Evolutionary conservation across 2,329 filamentous ascomycete species (phyloP), one percentile per base, ranked within the genome.

Genomic region (Chaetomium strumarium): DNA sequence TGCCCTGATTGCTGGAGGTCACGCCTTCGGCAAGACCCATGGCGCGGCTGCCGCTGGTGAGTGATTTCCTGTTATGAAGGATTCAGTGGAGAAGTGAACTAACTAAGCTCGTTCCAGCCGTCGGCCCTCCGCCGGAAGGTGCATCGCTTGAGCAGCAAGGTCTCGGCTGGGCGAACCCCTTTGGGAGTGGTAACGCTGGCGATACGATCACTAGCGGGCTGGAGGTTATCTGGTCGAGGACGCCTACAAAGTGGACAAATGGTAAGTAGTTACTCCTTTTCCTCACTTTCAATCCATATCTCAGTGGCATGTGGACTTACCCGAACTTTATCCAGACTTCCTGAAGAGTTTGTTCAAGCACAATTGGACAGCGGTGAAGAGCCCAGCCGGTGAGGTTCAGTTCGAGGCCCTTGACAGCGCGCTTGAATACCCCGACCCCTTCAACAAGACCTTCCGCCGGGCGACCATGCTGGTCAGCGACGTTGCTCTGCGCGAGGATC

Each of bases 1-100:
- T 49, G 86, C 87, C 13, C 72, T 91, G 42, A 90, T 91, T 65
- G 84, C 84, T 36, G 87, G 87, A 64, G 87, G 87, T 38, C 87
- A 91, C 75, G 77, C 81, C 24, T 88, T 91, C 62, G 87, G 87
- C 63, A 91, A 91, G 79, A 88, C 86, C 0, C 87, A 91, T 69
- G 87, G 87, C 62, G 86, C 87, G 34, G 14, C 34, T 14, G 14
- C 33, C 14, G 14, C 9, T 14, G 9, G 33, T 34, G 33, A 34
- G 33, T 34, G 33, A 4, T 14, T 14, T 34, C 33, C 14, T 34
- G 10, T 14, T 10, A 10, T 34, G 33, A 14, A 34, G 4, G 4
- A 3, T 3, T 12, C 33, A 12, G 11, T 34, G 10, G n/a, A 34
- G 12, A 34, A 34, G 10, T 3, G 5, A 3, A 3, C 11, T 34